Evolutionary conservation across 371 early-diverging fungal genomes (phyloP).

Genomic region (Circinella minor): DNA sequence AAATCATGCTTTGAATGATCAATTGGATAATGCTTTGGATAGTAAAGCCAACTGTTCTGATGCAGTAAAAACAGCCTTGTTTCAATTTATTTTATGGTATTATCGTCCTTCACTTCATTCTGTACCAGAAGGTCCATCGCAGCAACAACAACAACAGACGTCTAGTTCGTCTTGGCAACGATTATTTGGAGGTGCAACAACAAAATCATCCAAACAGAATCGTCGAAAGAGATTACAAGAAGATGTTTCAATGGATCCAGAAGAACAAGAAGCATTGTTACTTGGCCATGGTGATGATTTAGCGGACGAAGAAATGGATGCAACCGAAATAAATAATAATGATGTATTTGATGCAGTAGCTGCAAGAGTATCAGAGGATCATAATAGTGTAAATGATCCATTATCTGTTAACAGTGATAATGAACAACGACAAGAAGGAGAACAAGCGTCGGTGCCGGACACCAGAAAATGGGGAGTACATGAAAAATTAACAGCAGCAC

Average conservation of each 20-base stretch:
- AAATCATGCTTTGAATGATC: constrained; percentile 13
- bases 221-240: constrained; percentile 9
- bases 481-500: constrained; percentile 20
- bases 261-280: constrained; percentile 27
- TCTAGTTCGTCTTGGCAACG: constrained; percentile 22
- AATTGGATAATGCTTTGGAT: constrained; percentile 9
- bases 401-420: no score
- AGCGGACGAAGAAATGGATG: constrained; percentile 38
- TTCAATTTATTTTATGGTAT: constrained; percentile 21
- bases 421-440: background rate
- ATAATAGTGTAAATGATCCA: background rate
- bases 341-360: constrained; percentile 36
- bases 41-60: constrained; percentile 10
- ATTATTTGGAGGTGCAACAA: constrained; percentile 20
- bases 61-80: constrained; percentile 11
- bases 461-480: constrained; percentile 5
- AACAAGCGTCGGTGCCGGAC: constrained; percentile 1
- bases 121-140: background rate
- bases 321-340: constrained; percentile 35
- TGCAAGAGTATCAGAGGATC: constrained; percentile 19
- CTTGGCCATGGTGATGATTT: constrained; percentile 20
- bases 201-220: background rate
- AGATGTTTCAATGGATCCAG: constrained; percentile 20
- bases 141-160: background rate
- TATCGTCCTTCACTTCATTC: background rate